Percentiles rank a stretch among this genome's conserved stretches.
phyloP scores from a whole-genome alignment of 257 asterid genomes.

The Nicotiana tomentosiformis region DNA sequence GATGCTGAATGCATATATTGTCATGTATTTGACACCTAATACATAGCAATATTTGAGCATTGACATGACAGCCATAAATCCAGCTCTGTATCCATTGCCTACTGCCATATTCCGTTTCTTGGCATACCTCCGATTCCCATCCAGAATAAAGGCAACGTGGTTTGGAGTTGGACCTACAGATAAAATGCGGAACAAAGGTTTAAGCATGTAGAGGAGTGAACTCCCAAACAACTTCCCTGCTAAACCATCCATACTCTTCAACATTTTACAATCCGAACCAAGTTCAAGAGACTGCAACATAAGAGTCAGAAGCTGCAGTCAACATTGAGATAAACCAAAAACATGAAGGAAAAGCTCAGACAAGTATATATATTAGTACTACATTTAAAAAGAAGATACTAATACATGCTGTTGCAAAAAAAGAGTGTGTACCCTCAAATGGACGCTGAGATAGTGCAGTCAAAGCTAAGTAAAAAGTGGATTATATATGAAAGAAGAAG shows the following conservation, averaged over 20 bases:
- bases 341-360: not conserved
- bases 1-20: constrained; percentile 75
- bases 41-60: constrained; percentile 61
- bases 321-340: not conserved
- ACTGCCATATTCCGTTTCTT: constrained; percentile 37
- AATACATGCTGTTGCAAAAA: not conserved
- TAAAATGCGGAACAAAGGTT: constrained; percentile 34
- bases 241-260: not conserved
- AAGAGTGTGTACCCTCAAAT: not conserved
- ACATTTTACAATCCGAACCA: not conserved
- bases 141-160: constrained; percentile 68
- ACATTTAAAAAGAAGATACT: not conserved
- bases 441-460: not conserved
- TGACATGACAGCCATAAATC: constrained; percentile 56
- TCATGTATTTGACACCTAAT: constrained; percentile 49
- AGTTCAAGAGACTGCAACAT: not conserved
- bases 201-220: constrained; percentile 27
- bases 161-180: constrained; percentile 61
- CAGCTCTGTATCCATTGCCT: constrained; percentile 64
- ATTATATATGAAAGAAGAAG: not conserved
- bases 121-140: constrained; percentile 77
- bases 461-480: not conserved
- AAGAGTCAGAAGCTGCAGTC: not conserved
- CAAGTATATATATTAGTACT: not conserved
- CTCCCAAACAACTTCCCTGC: not conserved